Percentiles rank a stretch among this genome's conserved stretches.
Evolutionary conservation across 2,329 filamentous ascomycete genomes (phyloP).

Genomic region (Raffaelea albimanens): DNA sequence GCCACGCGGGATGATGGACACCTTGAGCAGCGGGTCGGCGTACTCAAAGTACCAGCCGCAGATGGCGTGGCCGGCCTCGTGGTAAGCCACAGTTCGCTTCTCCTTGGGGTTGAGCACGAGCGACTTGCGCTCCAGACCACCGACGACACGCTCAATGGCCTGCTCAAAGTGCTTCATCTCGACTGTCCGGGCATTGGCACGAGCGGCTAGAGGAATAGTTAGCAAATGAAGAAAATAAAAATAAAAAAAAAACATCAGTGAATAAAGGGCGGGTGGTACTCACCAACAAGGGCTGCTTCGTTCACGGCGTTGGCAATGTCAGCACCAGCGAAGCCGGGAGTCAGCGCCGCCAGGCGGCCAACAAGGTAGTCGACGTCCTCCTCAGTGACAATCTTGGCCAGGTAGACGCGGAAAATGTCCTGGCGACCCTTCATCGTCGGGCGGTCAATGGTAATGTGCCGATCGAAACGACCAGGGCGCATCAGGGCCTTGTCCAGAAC

Average conservation of each 20-base stretch:
- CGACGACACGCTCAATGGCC: constrained; percentile 94
- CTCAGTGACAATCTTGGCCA: constrained; percentile 87
- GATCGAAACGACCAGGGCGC: constrained; percentile 92
- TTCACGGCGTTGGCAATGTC: constrained; percentile 99
- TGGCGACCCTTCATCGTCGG: constrained; percentile 95
- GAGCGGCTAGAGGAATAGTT: constrained; percentile 57
- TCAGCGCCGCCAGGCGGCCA: constrained; percentile 82
- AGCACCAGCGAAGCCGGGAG: constrained; percentile 91
- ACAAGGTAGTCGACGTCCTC: constrained; percentile 83
- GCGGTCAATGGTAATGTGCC: constrained; percentile 89
- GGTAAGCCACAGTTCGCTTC: constrained; percentile 54
- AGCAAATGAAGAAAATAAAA: not conserved
- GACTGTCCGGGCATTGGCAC: constrained; percentile 70
- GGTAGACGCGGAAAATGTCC: constrained; percentile 91
- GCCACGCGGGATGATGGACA: constrained; percentile 95
- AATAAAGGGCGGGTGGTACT: constrained; percentile 22
- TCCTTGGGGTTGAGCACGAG: constrained; percentile 86
- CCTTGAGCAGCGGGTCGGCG: constrained; percentile 95
- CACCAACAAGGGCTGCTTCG: constrained; percentile 92
- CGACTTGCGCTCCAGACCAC: constrained; percentile 94
- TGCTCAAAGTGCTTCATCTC: constrained; percentile 90
- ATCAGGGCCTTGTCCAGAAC: constrained; percentile 92
- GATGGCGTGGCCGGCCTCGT: constrained; percentile 91
- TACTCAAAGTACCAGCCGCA: constrained; percentile 97
- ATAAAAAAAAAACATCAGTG: not conserved